Evolutionary conservation across 768 basidiomycete species (phyloP), one percentile per base, ranked within the genome.

Genomic region (Pulveroboletus ravenelii): DNA sequence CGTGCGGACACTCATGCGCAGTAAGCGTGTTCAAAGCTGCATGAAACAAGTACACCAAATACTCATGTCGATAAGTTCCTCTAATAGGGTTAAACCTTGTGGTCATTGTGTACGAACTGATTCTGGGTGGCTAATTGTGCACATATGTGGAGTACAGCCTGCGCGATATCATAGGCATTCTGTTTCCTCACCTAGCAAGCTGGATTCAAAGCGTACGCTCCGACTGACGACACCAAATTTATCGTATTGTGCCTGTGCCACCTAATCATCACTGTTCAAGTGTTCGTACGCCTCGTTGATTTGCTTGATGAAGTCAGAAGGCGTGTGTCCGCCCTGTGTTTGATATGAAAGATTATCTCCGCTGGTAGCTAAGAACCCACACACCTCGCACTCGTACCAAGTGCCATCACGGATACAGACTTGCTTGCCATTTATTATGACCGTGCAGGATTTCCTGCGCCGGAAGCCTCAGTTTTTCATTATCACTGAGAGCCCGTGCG

Each of bases 1-100:
- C 34, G 93, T 97, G 53, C 78, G 95, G 71, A 98, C 95, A 41
- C 77, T 99, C 61, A 91, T 98, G 90, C 83, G 95, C 69, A 93
- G 95, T 99, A 67, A 75, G 94, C 83, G 32, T 57, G 50, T 57
- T 59, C 34, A 41, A 46, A 32, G 48, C 49, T 53, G 57, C 53
- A 43, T 41, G 9, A 23, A 53, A 49, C 31, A 47, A 44, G 38
- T 52, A 51, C 39, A 18, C 52, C 54, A 18, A 43, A 27, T 42
- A 49, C 47, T 62, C 62, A 68, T 58, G 38, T 34, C 17, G 42
- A 54, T 57, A 61, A 98, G 94, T 98, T 78, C 94, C 94, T 34
- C 74, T 98, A 39, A 97, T 98, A 65, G 83, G 77, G 32, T 62
- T 89, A 44, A 98, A 98, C 70, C 78, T 93, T 47, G 68, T 90